phyloP scores from a whole-genome alignment of 1,284 basidiomycete species.

The Ustilago loliicola region DNA sequence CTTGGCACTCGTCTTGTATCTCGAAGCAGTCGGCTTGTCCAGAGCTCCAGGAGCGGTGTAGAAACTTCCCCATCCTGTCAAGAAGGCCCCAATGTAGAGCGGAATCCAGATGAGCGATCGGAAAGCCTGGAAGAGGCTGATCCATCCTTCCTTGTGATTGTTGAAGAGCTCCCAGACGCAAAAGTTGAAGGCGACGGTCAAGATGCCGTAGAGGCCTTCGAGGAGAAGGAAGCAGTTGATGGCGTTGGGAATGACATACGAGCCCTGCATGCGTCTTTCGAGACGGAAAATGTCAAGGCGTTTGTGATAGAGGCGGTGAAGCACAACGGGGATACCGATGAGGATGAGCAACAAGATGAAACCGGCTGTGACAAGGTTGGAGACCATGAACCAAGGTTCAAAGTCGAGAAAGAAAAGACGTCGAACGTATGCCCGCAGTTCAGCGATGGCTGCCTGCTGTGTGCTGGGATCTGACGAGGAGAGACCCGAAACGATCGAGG shows the following conservation, averaged over 20 bases:
- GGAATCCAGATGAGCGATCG: conserved; percentile 45
- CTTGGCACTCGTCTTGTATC: conserved; percentile 31
- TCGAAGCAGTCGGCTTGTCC: conserved; percentile 43
- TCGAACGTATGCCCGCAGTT: conserved; percentile 35
- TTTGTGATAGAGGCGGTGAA: conserved; percentile 34
- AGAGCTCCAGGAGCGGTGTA: conserved; percentile 63
- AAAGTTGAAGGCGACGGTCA: conserved; percentile 53
- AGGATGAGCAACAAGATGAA: conserved; percentile 35
- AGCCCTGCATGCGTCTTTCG: conserved; percentile 45
- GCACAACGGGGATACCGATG: conserved; percentile 27
- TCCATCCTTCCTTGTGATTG: conserved; percentile 3
- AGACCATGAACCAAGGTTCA: conserved; percentile 10
- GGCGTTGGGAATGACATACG: conserved; percentile 57
- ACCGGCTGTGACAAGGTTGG: conserved; percentile 21
- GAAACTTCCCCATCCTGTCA: conserved; percentile 62
- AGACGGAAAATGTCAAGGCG: conserved; percentile 32
- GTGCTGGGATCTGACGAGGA: conserved; percentile 15
- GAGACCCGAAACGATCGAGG: conserved; percentile 30
- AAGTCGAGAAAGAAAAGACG: conserved; percentile 41
- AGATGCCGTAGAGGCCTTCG: conserved; percentile 39
- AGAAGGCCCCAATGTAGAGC: conserved; percentile 51
- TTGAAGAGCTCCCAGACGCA: conserved; percentile 35
- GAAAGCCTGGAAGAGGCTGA: conserved; percentile 24
- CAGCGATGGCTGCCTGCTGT: conserved; percentile 28
- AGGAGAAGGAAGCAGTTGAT: conserved; percentile 57